Percentiles rank a stretch among this genome's conserved stretches.
Evolutionary conservation across 2,329 filamentous ascomycete genomes (phyloP).

Genomic region (Cytospora leucostoma): DNA sequence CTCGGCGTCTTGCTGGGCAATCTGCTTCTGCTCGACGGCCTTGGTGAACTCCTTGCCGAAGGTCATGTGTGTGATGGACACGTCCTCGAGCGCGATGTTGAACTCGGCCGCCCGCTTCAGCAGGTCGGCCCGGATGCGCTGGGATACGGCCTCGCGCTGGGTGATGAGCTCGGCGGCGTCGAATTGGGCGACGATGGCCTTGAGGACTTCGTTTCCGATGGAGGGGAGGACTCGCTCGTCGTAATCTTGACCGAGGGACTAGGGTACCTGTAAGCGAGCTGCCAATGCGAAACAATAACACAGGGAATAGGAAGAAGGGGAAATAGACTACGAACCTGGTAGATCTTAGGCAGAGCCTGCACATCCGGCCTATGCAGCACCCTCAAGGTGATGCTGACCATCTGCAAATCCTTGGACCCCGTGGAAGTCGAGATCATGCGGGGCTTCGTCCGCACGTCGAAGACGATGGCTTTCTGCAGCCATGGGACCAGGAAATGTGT

Average conservation of each 20-base stretch:
- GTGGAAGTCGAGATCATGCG: slow-evolving; percentile 97
- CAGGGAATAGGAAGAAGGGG: neutral
- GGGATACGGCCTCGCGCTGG: slow-evolving; percentile 93
- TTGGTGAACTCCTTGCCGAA: slow-evolving; percentile 99
- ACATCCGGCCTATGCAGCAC: slow-evolving; percentile 95
- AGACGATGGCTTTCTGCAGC: slow-evolving; percentile 92
- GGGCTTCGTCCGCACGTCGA: slow-evolving; percentile 96
- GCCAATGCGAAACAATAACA: neutral
- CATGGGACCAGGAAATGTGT: slow-evolving; percentile 96
- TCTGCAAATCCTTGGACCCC: slow-evolving; percentile 98
- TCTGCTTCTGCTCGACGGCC: slow-evolving; percentile 99
- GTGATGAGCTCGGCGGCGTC: slow-evolving; percentile 98
- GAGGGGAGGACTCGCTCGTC: slow-evolving; percentile 97
- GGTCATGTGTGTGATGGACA: slow-evolving; percentile 99
- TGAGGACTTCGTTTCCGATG: slow-evolving; percentile 99
- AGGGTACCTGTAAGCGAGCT: slow-evolving; percentile 18
- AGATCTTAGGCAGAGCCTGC: slow-evolving; percentile 90
- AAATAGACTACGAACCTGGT: slow-evolving; percentile 69
- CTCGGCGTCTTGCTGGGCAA: slow-evolving; percentile 98
- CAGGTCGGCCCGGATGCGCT: slow-evolving; percentile 90
- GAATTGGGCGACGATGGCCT: slow-evolving; percentile 97
- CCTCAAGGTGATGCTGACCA: slow-evolving; percentile 97
- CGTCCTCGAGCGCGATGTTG: slow-evolving; percentile 98
- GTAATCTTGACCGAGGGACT: slow-evolving; percentile 98
- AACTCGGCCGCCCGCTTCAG: slow-evolving; percentile 93